Conservation (phyloP, 306 rosid genomes). For the Castanea crenata region DNA sequence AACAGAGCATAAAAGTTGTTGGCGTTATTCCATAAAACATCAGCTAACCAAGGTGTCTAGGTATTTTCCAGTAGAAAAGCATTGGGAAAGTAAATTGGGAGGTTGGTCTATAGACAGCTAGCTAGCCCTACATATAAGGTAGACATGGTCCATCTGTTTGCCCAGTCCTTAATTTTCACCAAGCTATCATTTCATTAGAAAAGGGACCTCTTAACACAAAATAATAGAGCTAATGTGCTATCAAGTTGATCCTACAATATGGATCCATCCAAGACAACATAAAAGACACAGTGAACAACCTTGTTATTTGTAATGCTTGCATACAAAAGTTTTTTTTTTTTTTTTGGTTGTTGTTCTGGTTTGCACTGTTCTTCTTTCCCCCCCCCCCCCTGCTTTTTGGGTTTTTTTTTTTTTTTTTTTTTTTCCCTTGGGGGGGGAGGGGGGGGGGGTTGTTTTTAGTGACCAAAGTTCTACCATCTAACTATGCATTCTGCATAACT, state of each 20-base stretch:
- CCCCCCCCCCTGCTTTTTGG: background rate
- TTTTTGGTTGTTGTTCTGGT: background rate
- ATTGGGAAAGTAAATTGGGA: background rate
- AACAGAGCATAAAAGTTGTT: background rate
- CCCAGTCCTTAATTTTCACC: background rate
- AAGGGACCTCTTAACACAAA: background rate
- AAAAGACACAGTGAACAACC: background rate
- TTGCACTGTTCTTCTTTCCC: background rate
- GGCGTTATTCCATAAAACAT: background rate
- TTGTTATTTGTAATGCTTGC: background rate
- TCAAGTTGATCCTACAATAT: background rate
- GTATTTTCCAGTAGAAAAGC: background rate
- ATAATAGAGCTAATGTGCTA: background rate
- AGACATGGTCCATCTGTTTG: background rate
- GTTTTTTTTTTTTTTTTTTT: too few species aligned
- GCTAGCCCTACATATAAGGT: background rate
- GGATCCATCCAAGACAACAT: background rate
- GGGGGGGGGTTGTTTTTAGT: too few species aligned
- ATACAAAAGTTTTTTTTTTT: background rate
- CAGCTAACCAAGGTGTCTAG: background rate
- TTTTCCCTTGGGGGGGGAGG: fast-evolving
- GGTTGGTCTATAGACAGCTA: background rate
- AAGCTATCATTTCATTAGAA: background rate
- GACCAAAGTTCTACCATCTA: background rate
- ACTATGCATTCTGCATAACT: background rate